Conservation (phyloP, 768 basidiomycete species). For the Tylopilus intermedius region DNA sequence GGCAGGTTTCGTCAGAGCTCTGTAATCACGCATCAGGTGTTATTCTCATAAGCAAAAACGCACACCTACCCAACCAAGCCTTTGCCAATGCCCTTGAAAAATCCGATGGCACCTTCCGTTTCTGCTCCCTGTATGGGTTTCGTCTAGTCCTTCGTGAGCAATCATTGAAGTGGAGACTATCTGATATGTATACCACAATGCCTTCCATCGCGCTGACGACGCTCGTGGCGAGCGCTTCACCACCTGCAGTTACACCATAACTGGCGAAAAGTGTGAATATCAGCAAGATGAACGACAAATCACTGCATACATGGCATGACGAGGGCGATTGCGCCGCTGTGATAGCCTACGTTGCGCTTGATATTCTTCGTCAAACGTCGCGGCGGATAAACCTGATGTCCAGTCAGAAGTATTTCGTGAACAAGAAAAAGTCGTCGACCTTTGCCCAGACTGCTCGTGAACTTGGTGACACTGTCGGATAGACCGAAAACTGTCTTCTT, state of each 20-base stretch:
- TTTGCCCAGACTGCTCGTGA: constrained; percentile 96
- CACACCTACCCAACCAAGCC: constrained; percentile 79
- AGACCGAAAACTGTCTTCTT: constrained; percentile 98
- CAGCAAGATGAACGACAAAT: neutral
- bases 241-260: constrained; percentile 94
- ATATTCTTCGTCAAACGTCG: constrained; percentile 94
- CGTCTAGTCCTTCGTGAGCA: constrained; percentile 47
- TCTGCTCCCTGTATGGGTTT: constrained; percentile 98
- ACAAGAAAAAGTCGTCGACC: constrained; percentile 38
- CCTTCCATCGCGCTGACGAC: constrained; percentile 96
- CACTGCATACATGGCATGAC: constrained; percentile 79
- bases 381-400: constrained; percentile 81
- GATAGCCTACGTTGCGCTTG: constrained; percentile 84
- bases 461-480: constrained; percentile 94
- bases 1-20: constrained; percentile 92
- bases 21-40: constrained; percentile 26
- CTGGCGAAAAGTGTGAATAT: constrained; percentile 33
- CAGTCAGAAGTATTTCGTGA: neutral
- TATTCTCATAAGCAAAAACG: neutral
- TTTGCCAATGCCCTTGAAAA: constrained; percentile 97
- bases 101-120: constrained; percentile 87
- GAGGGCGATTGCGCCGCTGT: constrained; percentile 88
- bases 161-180: neutral
- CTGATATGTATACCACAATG: constrained; percentile 59
- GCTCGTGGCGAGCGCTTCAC: constrained; percentile 89